Evolutionary conservation across 2,329 filamentous ascomycete species (phyloP), one percentile per base, ranked within the genome.

Genomic region (Hypocrella siamensis): DNA sequence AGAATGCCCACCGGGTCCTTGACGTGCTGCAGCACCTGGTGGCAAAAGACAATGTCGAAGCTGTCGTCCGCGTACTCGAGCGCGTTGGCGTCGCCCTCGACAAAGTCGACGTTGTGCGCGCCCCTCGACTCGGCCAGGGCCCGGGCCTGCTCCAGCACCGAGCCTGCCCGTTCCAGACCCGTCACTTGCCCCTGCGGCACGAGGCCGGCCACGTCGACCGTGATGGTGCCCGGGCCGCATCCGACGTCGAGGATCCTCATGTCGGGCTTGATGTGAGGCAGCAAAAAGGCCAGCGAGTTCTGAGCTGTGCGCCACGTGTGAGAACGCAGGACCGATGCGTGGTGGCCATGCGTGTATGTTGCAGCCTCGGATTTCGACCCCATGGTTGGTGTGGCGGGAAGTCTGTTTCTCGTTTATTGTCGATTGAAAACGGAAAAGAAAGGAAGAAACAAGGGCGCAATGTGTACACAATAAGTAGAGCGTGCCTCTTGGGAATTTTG

Each of bases 191-290:
- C 60, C 16, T 52, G 31, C 5, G 48, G 45, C 1, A 53, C 56
- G 27, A 51, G 42, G n/a, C 46, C 42, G 28, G 49, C 51, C 17
- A 65, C 47, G 21, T 55, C 56, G 0, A 49, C 48, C 9, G 60
- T 62, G 45, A 67, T 65, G 29, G 56, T 61, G 4, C 61, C 63
- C 0, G 63, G 59, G 0, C 63, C 63, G 42, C 61, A 63, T 32
- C 62, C 62, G 19, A 64, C 48, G 38, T 66, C 61, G 32, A 66
- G 56, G 28, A 66, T 49, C 15, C 37, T 42, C 47, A 57, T 50
- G 6, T 45, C 42, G 0, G 48, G 42, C 25, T 53, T 48, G 37
- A 65, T 46, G 39, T 60, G 41, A 1, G 56, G 54, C 3, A 63
- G 38, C 3, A 65, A 43, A 37, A 57, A 59, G 34, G 46, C 48